Conservation (phyloP, 495 filamentous ascomycete genomes). For the Neurospora sp. region DNA sequence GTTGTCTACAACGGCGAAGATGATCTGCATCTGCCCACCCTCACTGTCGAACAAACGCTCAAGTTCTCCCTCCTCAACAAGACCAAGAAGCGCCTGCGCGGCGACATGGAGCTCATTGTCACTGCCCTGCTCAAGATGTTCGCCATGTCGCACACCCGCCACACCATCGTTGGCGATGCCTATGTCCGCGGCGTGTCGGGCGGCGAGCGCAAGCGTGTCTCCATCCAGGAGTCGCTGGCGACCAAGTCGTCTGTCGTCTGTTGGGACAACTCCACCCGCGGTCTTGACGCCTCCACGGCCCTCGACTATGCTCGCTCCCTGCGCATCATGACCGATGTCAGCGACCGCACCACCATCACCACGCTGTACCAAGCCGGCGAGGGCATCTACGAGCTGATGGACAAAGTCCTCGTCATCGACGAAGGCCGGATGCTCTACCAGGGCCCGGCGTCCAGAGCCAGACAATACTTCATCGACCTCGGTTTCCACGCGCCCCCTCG, state of each 20-base stretch:
- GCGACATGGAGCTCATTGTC: conserved; percentile 58
- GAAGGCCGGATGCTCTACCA: conserved; percentile 62
- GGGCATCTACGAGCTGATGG: conserved; percentile 73
- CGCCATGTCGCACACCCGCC: conserved; percentile 64
- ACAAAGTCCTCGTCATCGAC: conserved; percentile 57
- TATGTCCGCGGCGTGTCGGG: conserved; percentile 65
- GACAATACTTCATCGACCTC: conserved; percentile 51
- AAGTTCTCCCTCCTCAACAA: conserved; percentile 79
- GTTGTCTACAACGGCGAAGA: conserved; percentile 79
- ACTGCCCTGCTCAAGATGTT: conserved; percentile 66
- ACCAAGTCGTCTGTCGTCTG: conserved; percentile 40
- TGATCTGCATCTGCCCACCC: conserved; percentile 64
- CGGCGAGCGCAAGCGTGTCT: conserved; percentile 48
- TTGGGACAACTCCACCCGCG: conserved; percentile 70
- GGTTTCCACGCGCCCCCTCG: conserved; percentile 46
- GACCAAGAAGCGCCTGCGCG: conserved; percentile 61
- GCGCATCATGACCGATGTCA: conserved; percentile 75
- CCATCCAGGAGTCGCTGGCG: conserved; percentile 41
- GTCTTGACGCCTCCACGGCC: conserved; percentile 69
- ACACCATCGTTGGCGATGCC: conserved; percentile 79
- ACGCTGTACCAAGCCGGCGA: conserved; percentile 80
- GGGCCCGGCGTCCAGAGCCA: conserved; percentile 47
- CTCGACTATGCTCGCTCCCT: conserved; percentile 70
- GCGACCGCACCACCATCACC: conserved; percentile 69
- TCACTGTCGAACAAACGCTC: conserved; percentile 73